Base-by-base conservation (phyloP, 768 basidiomycete species). In the Mycena sanguinolenta region DNA sequence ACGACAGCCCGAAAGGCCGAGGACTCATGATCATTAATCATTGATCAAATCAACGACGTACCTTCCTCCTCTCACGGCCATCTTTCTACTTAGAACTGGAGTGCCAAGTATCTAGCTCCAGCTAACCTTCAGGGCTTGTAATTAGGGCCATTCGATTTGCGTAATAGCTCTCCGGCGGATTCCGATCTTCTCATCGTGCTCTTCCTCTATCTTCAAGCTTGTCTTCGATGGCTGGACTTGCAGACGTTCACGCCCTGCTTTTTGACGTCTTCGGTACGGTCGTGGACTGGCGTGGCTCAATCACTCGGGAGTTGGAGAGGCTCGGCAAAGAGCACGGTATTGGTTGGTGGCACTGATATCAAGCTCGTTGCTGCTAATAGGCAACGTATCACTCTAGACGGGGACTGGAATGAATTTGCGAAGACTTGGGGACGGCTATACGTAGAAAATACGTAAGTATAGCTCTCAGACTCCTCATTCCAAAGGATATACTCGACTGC, bases 361-460 rank as follows among this genome's bases (percentile, higher is more conserved):
- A 7, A 8, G 4, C 4, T 50, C 49, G 49, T 9, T 50, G 25
- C 23, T 12, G n/a, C n/a, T 13, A 50, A 27, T 19, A 17, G 14
- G 44, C 12, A 23, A 32, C 44, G 3, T 7, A 39, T 39, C 21
- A 44, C 46, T 14, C 5, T 16, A 75, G 78, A 76, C 21, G 67
- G 73, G 62, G 80, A 87, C 71, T 88, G 87, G 87, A 65, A 64
- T 0, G 82, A 79, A 17, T 90, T 92, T 73, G 86, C 89, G 0
- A 75, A 82, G 49, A 86, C 89, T 71, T 92, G 91, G 90, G 82
- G 91, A 58, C 75, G 73, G 3, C 87, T 85, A 0, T 92, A 91
- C 72, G 65, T 84, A 30, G 67, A 74, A 25, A 82, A 78, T 38
- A 88, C 87, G 88, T 89, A 58, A 25, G 49, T 27, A 12, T n/a